Conservation (phyloP, 345 rosid species). For the Raphanus sativus region DNA sequence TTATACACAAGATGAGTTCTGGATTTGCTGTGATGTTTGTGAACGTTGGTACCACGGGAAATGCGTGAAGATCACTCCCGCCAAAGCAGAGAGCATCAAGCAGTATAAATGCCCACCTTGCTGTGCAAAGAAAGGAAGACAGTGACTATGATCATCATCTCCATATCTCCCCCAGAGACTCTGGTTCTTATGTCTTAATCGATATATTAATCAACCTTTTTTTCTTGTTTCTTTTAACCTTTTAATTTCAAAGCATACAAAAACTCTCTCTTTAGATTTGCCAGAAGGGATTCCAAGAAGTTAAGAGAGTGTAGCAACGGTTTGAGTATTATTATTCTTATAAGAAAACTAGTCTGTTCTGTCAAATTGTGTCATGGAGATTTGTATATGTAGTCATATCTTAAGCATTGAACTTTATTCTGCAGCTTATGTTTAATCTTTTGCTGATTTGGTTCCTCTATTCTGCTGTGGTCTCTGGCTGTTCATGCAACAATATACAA, state of each 20-base stretch:
- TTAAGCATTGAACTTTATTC: constrained; percentile 10
- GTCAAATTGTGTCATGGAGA: constrained; percentile 25
- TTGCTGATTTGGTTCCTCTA: neutral
- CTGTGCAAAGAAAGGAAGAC: constrained; percentile 69
- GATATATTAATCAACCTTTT: constrained; percentile 23
- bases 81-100: constrained; percentile 79
- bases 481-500: neutral
- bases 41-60: constrained; percentile 88
- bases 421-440: neutral
- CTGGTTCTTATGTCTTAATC: constrained; percentile 33
- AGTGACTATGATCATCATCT: constrained; percentile 28
- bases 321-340: constrained; percentile 34
- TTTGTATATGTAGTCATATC: constrained; percentile 33
- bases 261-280: constrained; percentile 33
- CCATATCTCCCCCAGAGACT: neutral
- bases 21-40: constrained; percentile 82
- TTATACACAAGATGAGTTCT: constrained; percentile 73
- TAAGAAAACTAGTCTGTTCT: constrained; percentile 18
- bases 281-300: constrained; percentile 33
- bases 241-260: constrained; percentile 33
- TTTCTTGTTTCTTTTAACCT: constrained; percentile 4
- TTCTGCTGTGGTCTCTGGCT: neutral
- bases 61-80: constrained; percentile 84
- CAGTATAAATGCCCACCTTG: constrained; percentile 89
- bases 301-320: constrained; percentile 34